Conservation (phyloP, 805 yeast genomes). For the Suhomyces prunicola region DNA sequence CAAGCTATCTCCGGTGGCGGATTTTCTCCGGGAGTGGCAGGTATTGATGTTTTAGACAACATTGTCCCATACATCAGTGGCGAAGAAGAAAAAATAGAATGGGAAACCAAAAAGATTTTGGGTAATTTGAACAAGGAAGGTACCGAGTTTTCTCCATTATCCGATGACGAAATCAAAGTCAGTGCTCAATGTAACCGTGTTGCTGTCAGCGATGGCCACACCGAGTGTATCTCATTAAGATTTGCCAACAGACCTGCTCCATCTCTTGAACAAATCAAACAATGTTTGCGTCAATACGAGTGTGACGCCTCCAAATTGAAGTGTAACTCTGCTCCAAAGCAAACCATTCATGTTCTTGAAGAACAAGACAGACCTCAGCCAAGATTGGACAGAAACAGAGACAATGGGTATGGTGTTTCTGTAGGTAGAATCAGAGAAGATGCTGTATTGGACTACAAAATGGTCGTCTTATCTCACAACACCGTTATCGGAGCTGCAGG, state of each 20-base stretch:
- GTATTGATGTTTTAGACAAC: slow-evolving; percentile 92
- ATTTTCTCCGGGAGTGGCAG: slow-evolving; percentile 94
- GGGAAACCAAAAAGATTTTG: slow-evolving; percentile 95
- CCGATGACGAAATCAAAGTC: slow-evolving; percentile 72
- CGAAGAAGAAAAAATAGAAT: slow-evolving; percentile 97
- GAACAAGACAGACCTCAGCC: slow-evolving; percentile 96
- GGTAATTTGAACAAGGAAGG: slow-evolving; percentile 58
- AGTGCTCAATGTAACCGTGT: slow-evolving; percentile 97
- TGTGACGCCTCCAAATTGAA: slow-evolving; percentile 80
- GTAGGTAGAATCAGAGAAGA: slow-evolving; percentile 95
- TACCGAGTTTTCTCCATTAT: slow-evolving; percentile 52
- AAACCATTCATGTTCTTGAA: slow-evolving; percentile 88
- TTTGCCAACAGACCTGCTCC: slow-evolving; percentile 86
- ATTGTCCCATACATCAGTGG: slow-evolving; percentile 93
- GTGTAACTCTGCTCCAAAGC: slow-evolving; percentile 91
- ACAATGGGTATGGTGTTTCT: slow-evolving; percentile 87
- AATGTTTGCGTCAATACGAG: slow-evolving; percentile 63
- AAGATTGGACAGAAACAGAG: slow-evolving; percentile 93
- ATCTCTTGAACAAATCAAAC: slow-evolving; percentile 72
- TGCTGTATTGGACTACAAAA: slow-evolving; percentile 88
- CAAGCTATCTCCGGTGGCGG: slow-evolving; percentile 99
- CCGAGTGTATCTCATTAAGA: slow-evolving; percentile 86
- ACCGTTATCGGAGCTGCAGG: slow-evolving; percentile 99
- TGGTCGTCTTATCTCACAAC: slow-evolving; percentile 97
- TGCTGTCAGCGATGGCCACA: slow-evolving; percentile 96